phyloP scores from a whole-genome alignment of 2,329 filamentous ascomycete genomes.

The Nigrospora sphaerica region DNA sequence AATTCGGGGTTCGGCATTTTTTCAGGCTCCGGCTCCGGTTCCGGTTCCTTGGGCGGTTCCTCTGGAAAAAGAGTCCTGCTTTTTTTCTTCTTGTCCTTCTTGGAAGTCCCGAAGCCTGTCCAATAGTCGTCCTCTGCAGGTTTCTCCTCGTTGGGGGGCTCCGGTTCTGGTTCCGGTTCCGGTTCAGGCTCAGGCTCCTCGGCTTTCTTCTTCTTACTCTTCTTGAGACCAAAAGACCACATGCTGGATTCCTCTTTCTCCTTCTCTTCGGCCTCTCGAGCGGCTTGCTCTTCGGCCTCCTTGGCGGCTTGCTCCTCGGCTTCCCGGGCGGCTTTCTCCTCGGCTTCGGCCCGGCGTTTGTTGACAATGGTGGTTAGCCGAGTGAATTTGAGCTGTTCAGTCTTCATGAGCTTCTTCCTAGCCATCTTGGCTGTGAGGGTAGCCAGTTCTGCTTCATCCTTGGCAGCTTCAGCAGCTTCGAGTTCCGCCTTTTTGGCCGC shows the following conservation, averaged over 20 bases:
- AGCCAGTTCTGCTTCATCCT: conserved; percentile 4
- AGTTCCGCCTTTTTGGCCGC: neutral
- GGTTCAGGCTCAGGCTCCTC: neutral
- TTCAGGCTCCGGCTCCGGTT: conserved; percentile 4
- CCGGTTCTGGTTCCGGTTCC: conserved; percentile 1
- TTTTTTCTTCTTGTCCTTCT: conserved; percentile 9
- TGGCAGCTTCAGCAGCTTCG: conserved; percentile 2
- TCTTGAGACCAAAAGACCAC: conserved; percentile 6
- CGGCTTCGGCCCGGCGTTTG: conserved; percentile 33
- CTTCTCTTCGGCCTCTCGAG: conserved; percentile 16
- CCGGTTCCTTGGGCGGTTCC: conserved; percentile 1
- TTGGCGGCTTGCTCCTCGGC: conserved; percentile 12
- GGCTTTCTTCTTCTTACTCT: conserved; percentile 9
- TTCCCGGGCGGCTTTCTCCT: conserved; percentile 21
- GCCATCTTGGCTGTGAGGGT: conserved; percentile 41
- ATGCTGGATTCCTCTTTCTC: conserved; percentile 5
- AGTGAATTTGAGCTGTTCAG: conserved; percentile 7
- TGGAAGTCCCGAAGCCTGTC: neutral
- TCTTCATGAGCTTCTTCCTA: conserved; percentile 27
- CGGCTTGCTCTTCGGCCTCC: conserved; percentile 11
- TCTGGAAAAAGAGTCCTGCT: conserved; percentile 5
- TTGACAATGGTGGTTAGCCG: conserved; percentile 35
- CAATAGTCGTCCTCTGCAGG: neutral
- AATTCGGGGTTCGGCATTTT: conserved; percentile 13
- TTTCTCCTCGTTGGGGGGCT: neutral